phyloP scores from a whole-genome alignment of 306 rosid species.

The Cicer pinnatifidum region DNA sequence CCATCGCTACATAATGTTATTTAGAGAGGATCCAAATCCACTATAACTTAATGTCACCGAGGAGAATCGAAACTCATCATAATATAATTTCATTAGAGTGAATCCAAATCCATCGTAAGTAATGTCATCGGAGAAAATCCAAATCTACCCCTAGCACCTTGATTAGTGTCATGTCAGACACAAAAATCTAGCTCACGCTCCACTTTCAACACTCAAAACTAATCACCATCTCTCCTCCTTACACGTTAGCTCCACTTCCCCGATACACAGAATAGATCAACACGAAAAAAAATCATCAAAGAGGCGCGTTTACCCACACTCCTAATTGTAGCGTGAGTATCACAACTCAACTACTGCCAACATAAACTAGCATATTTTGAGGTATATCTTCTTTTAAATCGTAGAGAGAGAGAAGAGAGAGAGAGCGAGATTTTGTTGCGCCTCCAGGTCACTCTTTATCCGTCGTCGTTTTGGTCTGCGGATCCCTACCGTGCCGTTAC shows the following conservation, averaged over 20 bases:
- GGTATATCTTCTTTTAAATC: constrained; percentile 35
- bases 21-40: too few species aligned
- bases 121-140: background rate
- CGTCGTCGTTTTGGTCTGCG: constrained; percentile 51
- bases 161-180: background rate
- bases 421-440: constrained; percentile 26
- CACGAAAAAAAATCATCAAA: background rate
- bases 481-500: constrained; percentile 39
- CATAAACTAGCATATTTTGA: constrained; percentile 41
- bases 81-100: too few species aligned
- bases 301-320: background rate
- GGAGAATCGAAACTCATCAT: too few species aligned
- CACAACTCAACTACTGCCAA: background rate
- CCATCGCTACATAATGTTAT: too few species aligned
- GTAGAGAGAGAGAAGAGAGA: background rate
- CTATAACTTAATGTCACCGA: too few species aligned
- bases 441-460: constrained; percentile 44
- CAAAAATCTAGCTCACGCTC: constrained; percentile 46
- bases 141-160: background rate
- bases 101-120: background rate
- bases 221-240: background rate
- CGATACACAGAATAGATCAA: constrained; percentile 1
- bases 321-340: background rate
- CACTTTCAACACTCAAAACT: background rate
- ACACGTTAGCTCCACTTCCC: background rate